phyloP scores from a whole-genome alignment of 805 yeast species.

The Metschnikowia colocasiae region DNA sequence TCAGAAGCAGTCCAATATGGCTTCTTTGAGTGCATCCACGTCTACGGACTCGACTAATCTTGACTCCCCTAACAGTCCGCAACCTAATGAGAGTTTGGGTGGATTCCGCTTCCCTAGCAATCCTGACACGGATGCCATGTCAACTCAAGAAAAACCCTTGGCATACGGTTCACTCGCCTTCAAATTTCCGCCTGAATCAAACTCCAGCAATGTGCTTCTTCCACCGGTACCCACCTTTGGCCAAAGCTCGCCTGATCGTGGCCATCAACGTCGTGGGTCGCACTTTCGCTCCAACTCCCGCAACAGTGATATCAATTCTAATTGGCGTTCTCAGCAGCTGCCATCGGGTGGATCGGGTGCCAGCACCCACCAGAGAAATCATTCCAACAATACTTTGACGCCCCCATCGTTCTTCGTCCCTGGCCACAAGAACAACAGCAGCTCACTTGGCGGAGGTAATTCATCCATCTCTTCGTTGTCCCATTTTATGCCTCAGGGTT shows the following conservation, averaged over 20 bases:
- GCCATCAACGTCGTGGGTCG: slow-evolving; percentile 38
- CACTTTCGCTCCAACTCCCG: slow-evolving; percentile 40
- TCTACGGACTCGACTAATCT: slow-evolving; percentile 8
- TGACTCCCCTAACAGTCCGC: slow-evolving; percentile 18
- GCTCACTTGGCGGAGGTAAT: slow-evolving; percentile 60
- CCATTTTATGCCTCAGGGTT: slow-evolving; percentile 32
- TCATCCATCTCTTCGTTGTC: slow-evolving; percentile 54
- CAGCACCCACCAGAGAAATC: slow-evolving; percentile 15
- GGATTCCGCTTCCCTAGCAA: slow-evolving; percentile 60
- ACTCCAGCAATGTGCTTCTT: slow-evolving; percentile 31
- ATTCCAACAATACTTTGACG: slow-evolving; percentile 29
- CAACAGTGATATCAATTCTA: slow-evolving; percentile 39
- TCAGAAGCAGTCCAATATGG: slow-evolving; percentile 51
- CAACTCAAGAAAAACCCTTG: slow-evolving; percentile 25
- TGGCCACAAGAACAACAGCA: slow-evolving; percentile 68
- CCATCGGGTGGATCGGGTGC: slow-evolving; percentile 25
- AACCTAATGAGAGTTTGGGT: slow-evolving; percentile 18
- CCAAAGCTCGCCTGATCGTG: slow-evolving; percentile 37
- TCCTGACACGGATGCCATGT: slow-evolving; percentile 15
- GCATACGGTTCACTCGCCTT: slow-evolving; percentile 45
- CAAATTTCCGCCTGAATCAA: slow-evolving; percentile 55
- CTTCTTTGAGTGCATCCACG: slow-evolving; percentile 21
- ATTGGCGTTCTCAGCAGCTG: slow-evolving; percentile 63
- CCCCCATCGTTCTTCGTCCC: slow-evolving; percentile 56
- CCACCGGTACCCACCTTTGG: slow-evolving; percentile 56